Base-by-base conservation (phyloP, 2,329 filamentous ascomycete genomes). In the Ceratocystis alfenasii region DNA sequence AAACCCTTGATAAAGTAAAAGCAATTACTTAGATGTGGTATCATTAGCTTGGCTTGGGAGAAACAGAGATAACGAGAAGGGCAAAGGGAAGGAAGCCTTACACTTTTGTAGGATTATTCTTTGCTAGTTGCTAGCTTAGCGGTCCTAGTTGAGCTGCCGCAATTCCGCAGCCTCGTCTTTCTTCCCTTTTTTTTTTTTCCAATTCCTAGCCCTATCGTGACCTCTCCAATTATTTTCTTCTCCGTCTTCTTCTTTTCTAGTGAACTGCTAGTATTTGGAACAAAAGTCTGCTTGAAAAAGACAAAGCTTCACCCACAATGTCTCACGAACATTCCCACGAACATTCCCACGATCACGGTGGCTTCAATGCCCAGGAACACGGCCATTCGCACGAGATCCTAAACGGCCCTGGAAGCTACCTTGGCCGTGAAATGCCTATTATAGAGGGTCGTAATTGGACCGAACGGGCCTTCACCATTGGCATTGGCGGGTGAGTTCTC, bases 321-420 rank as follows among this genome's bases (percentile, higher is more conserved):
- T 63, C 30, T n/a, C 41, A 63, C 41, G 41, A 63, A 55, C 57
- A 62, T 17, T 65, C 63, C 15, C 57, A 62, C 44, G 28, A 55
- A 36, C 63, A 67, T 15, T 65, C 66, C 8, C 66, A 65, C 66
- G 66, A 67, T 28, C 66, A 67, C 59, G 78, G 76, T 36, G 73
- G 71, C 69, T 79, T 81, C 50, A 63, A 65, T 69, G 77, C 79
- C 66, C 80, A 83, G 68, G 88, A 93, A 73, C 94, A 97, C 75
- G 94, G 94, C 71, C 94, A 99, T 79, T 89, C 87, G 1, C 94
- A 97, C 75, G 94, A 97, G 80, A 91, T 97, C 72, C 87, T 96
- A 70, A 87, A 94, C 73, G 93, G 93, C 0, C 94, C 94, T 0
- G 94, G 94, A 57, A 95, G 90, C 73, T 97, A 88, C 74, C 76